These are phyloP conservation scores for Priceomyces haplophilus DNA, from an alignment of 805 yeast genomes.

Conservation along the genomic window DNA sequence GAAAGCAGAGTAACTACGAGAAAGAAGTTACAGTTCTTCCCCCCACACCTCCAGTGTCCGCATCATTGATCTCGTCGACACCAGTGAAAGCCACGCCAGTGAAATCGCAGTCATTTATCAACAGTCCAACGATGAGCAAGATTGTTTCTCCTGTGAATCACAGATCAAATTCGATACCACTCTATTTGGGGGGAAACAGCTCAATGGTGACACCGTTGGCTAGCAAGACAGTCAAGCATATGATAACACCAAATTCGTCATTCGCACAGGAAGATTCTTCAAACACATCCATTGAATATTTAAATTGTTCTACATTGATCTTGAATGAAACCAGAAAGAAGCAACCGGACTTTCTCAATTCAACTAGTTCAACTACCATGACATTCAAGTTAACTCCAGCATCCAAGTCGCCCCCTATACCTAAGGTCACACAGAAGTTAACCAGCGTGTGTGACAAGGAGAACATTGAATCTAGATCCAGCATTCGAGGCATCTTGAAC, in stretches of 20 bases:
- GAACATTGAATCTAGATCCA: constrained; percentile 12
- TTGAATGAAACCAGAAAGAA: constrained; percentile 29
- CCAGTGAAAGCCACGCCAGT: constrained; percentile 20
- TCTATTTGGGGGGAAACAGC: constrained; percentile 1
- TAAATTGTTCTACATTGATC: constrained; percentile 16
- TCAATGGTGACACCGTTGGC: constrained; percentile 7
- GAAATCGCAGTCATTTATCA: constrained; percentile 23
- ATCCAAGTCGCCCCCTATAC: constrained; percentile 12
- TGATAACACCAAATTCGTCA: constrained; percentile 9
- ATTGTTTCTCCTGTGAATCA: constrained; percentile 18
- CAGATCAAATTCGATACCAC: constrained; percentile 15
- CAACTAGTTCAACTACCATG: constrained; percentile 27
- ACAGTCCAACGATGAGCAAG: constrained; percentile 12
- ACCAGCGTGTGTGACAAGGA: constrained; percentile 14
- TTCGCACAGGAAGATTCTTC: constrained; percentile 11
- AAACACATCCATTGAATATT: constrained; percentile 17
- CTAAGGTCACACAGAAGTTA: constrained; percentile 4
- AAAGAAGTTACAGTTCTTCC: constrained; percentile 43
- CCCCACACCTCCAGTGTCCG: constrained; percentile 31
- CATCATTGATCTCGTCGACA: constrained; percentile 20
- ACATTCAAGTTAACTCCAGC: constrained; percentile 35
- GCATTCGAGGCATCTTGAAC: constrained; percentile 18
- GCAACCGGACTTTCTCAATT: constrained; percentile 31
- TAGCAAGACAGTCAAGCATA: constrained; percentile 4
- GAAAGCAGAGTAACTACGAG: constrained; percentile 44